A percentile compares a stretch with the other conserved stretches of the same genome.
Evolutionary conservation across 1,284 basidiomycete genomes (phyloP).

Genomic region (Sanghuangporus sanghuang): DNA sequence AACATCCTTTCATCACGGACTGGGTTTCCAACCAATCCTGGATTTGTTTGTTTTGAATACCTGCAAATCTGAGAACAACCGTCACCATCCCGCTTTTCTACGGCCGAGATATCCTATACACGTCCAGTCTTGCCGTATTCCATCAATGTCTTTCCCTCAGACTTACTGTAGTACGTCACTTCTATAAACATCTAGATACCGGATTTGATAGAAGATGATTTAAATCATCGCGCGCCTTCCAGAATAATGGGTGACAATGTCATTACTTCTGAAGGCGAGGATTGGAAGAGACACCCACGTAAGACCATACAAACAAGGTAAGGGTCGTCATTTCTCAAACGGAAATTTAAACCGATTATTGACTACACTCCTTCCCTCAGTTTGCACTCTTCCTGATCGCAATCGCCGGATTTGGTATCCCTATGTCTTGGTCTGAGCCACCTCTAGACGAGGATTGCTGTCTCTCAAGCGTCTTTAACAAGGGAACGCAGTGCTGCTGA

Average conservation of each 20-base stretch:
- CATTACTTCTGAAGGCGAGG: conserved; percentile 26
- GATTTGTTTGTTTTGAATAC: no score
- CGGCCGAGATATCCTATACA: neutral
- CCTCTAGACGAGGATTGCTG: conserved; percentile 4
- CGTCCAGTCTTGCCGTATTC: neutral
- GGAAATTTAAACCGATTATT: conserved; percentile 7
- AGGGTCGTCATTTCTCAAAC: neutral
- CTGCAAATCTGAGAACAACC: conserved; percentile 1
- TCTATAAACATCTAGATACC: no score
- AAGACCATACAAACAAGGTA: no score
- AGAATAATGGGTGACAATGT: conserved; percentile 30
- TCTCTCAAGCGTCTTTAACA: neutral
- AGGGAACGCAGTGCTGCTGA: no score
- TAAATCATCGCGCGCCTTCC: conserved; percentile 27
- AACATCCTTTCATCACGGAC: neutral
- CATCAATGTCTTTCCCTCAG: neutral
- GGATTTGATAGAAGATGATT: no score
- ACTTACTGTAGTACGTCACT: neutral
- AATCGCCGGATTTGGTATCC: conserved; percentile 15
- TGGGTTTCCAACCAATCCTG: no score
- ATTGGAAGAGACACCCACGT: conserved; percentile 31
- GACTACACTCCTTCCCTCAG: neutral
- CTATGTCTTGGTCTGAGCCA: conserved; percentile 13
- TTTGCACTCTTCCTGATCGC: conserved; percentile 14
- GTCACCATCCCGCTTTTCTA: neutral